Base-by-base conservation (phyloP, 345 rosid species). In the Erucastrum elatum region DNA sequence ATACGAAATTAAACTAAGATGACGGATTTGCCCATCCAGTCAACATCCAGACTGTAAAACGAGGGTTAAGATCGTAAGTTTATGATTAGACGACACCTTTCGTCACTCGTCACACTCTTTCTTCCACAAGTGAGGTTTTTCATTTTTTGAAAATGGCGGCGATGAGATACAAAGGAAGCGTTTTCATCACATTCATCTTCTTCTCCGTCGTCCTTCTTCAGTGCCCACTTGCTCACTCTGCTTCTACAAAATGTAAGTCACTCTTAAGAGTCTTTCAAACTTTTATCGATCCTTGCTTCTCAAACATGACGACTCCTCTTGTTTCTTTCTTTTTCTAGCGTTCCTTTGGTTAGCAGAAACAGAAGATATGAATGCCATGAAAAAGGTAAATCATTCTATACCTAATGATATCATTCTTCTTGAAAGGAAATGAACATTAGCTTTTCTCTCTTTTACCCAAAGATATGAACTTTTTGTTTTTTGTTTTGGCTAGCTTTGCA, bases 121-220 rank as follows among this genome's bases (percentile, higher is more conserved):
- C 77, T 56, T n/a, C 4, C 74, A 46, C 33, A 72, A 25, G 49
- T 0, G 69, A 66, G 68, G 7, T 44, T 44, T 60, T 60, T 27
- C 30, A 4, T 58, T 12, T 56, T 65, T 33, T 55, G 65, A 76
- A 74, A 80, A 80, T 80, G 82, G 60, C 75, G 71, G 75, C 79
- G 67, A 69, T 49, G 75, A 80, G 44, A 74, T 68, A 61, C 75
- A 79, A 74, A 79, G 78, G 75, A 62, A 68, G 66, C 70, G 78
- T 74, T 79, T 79, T 74, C 26, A 61, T 74, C 65, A 74, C 46
- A 0, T 3, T 74, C 64, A 33, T 80, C 67, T 35, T 71, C 65
- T 17, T 70, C 58, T 79, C 17, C 64, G 46, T 60, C 61, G 35
- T 68, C 46, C 66, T 10, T 75, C 62, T 8, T 1, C n/a, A n/a